phyloP scores from a whole-genome alignment of 306 rosid species.

The Rubus parviflorus region DNA sequence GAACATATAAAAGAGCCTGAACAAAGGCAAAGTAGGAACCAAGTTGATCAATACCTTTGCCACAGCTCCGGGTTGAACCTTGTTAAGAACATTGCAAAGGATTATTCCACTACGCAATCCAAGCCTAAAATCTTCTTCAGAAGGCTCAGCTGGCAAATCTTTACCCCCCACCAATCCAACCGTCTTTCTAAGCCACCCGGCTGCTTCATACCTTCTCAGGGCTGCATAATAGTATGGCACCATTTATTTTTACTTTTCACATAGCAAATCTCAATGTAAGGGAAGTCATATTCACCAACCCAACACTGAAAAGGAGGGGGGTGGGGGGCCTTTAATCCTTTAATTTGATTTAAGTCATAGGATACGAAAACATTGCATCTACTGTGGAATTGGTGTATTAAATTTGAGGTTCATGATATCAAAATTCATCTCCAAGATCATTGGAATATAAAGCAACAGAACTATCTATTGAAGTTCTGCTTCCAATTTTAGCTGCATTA shows the following conservation, averaged over 20 bases:
- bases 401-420: neutral
- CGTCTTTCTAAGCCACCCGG: constrained; percentile 72
- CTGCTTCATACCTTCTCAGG: constrained; percentile 85
- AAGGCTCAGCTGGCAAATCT: constrained; percentile 87
- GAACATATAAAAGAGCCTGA: constrained; percentile 4
- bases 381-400: neutral
- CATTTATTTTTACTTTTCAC: neutral
- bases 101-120: constrained; percentile 88
- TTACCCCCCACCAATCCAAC: constrained; percentile 83
- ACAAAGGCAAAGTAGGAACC: constrained; percentile 11
- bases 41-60: constrained; percentile 48
- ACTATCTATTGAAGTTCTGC: neutral
- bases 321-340: neutral
- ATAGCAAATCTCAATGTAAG: constrained; percentile 1
- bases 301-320: neutral
- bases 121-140: constrained; percentile 83
- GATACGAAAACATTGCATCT: constrained; percentile 4
- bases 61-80: constrained; percentile 74
- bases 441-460: neutral
- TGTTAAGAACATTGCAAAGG: constrained; percentile 84
- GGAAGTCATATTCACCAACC: constrained; percentile 4
- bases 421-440: neutral
- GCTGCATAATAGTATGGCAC: constrained; percentile 43
- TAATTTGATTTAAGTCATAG: neutral
- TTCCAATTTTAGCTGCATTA: neutral